A percentile compares a stretch with the other conserved stretches of the same genome.
phyloP scores from a whole-genome alignment of 139 green algal genomes.

The Bryopsis sp. region DNA sequence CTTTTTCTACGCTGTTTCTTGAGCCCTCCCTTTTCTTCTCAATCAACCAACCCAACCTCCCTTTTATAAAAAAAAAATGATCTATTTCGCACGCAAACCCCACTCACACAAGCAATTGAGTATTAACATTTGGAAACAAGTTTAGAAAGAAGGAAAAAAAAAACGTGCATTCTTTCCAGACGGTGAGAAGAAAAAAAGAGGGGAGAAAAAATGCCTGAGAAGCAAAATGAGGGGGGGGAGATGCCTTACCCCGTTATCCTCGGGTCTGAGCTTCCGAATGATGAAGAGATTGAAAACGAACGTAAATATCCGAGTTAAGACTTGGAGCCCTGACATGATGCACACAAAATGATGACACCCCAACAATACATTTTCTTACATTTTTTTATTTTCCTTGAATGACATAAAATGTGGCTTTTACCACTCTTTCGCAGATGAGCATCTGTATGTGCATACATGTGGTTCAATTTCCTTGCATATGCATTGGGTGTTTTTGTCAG shows the following conservation, averaged over 20 bases:
- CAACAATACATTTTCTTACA: neutral
- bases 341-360: neutral
- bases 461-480: neutral
- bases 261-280: conserved; percentile 55
- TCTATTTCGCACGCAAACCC: neutral
- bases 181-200: neutral
- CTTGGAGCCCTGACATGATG: conserved; percentile 61
- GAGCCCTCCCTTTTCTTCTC: neutral
- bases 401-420: neutral
- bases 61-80: neutral
- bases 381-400: neutral
- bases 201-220: neutral
- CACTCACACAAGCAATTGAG: conserved; percentile 1
- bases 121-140: too few relatives aligned
- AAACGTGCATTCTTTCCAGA: neutral
- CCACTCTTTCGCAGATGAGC: neutral
- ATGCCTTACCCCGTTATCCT: conserved; percentile 64
- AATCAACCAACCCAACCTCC: neutral
- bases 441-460: neutral
- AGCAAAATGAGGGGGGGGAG: too few relatives aligned
- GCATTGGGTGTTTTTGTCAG: neutral
- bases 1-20: neutral
- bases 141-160: neutral
- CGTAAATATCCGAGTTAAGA: conserved; percentile 61
- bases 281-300: conserved; percentile 77